Evolutionary conservation across 768 basidiomycete species (phyloP).

Genomic region (Paxillus involutus): DNA sequence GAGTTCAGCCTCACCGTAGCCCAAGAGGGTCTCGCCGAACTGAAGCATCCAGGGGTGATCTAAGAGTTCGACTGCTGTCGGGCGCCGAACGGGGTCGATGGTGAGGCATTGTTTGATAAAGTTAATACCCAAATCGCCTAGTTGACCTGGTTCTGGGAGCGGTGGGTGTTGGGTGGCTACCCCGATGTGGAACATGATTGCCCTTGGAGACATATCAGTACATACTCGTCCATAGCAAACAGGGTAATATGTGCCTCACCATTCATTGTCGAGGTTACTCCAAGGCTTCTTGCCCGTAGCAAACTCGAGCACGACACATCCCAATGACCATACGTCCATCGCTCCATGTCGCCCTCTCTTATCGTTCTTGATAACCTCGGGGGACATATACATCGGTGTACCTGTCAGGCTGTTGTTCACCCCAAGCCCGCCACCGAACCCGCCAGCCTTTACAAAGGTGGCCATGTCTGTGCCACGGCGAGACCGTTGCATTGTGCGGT

Average conservation of each 20-base stretch:
- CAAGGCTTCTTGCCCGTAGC: slow-evolving; percentile 97
- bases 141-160: slow-evolving; percentile 86
- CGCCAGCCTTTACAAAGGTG: slow-evolving; percentile 32
- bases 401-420: slow-evolving; percentile 89
- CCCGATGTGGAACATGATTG: slow-evolving; percentile 99
- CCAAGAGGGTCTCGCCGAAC: slow-evolving; percentile 68
- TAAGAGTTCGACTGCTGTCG: slow-evolving; percentile 82
- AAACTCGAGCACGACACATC: slow-evolving; percentile 96
- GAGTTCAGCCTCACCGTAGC: slow-evolving; percentile 65
- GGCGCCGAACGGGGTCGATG: slow-evolving; percentile 81
- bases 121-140: slow-evolving; percentile 85
- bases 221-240: not conserved
- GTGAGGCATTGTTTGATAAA: slow-evolving; percentile 92
- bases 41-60: slow-evolving; percentile 89
- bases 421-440: slow-evolving; percentile 39
- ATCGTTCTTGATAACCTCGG: slow-evolving; percentile 96
- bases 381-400: slow-evolving; percentile 99
- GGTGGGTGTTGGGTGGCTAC: slow-evolving; percentile 96
- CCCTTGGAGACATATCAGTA: slow-evolving; percentile 51
- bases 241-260: slow-evolving; percentile 48
- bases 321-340: slow-evolving; percentile 98
- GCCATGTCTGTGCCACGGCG: slow-evolving; percentile 54
- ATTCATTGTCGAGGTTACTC: slow-evolving; percentile 99
- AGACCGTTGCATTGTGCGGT: slow-evolving; percentile 75
- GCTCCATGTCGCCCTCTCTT: slow-evolving; percentile 85